phyloP scores from a whole-genome alignment of 2,329 filamentous ascomycete genomes.

The Leptoxyphium fumago region DNA sequence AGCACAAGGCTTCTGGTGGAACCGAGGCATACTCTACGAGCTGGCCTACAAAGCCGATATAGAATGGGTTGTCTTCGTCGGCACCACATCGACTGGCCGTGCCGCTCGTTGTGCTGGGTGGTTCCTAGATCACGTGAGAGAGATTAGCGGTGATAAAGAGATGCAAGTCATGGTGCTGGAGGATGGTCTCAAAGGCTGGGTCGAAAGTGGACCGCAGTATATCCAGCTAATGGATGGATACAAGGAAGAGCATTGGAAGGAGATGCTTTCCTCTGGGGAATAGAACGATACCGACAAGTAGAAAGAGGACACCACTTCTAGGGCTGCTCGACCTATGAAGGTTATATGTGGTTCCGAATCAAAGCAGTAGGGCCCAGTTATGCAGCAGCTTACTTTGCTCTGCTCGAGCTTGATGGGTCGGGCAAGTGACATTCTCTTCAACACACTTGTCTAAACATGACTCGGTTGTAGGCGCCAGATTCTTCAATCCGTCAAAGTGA shows the following conservation, averaged over 20 bases:
- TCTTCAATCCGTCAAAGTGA: too few species aligned
- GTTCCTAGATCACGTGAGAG: conserved; percentile 21
- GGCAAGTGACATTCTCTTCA: too few species aligned
- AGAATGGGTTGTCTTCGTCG: conserved; percentile 33
- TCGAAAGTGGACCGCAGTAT: conserved; percentile 25
- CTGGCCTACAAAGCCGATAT: conserved; percentile 30
- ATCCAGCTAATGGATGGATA: conserved; percentile 27
- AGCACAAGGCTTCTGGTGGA: conserved; percentile 33
- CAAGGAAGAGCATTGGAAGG: conserved; percentile 26
- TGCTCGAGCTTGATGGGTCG: too few species aligned
- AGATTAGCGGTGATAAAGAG: conserved; percentile 20
- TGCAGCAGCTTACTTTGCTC: too few species aligned
- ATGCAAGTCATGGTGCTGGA: conserved; percentile 28
- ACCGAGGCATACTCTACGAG: conserved; percentile 27
- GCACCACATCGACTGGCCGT: conserved; percentile 22
- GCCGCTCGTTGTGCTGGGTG: conserved; percentile 22
- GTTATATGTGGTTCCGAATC: too few species aligned
- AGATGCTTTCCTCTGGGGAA: conserved; percentile 19
- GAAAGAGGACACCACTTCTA: background rate
- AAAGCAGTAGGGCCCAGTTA: too few species aligned
- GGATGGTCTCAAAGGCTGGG: conserved; percentile 32
- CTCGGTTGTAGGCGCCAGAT: too few species aligned
- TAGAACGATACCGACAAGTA: conserved; percentile 4
- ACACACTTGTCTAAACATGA: too few species aligned
- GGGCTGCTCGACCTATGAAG: too few species aligned